Conservation (phyloP, 164 flowering plant species). For the Stephania yunnanensis region DNA sequence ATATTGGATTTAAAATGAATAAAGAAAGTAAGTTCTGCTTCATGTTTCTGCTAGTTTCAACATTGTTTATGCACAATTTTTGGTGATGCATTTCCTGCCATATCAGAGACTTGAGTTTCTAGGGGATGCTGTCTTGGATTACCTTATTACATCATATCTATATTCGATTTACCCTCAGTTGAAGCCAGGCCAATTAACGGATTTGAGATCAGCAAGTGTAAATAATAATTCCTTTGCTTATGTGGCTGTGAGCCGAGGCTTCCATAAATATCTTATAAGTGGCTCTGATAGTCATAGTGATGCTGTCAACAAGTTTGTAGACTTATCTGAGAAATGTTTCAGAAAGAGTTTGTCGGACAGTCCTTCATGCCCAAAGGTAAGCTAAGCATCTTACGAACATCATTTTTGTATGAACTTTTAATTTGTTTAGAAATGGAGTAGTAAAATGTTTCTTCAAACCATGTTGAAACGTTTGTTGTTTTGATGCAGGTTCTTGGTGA, state of each 20-base stretch:
- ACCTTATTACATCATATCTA: conserved; percentile 80
- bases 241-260: conserved; percentile 54
- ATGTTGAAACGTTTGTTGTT: not conserved
- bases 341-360: conserved; percentile 30
- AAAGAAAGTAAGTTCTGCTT: not conserved
- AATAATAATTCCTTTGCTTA: conserved; percentile 74
- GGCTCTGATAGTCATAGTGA: conserved; percentile 48
- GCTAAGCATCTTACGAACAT: not conserved
- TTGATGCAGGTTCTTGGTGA: conserved; percentile 82
- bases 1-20: not conserved
- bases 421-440: too few species aligned
- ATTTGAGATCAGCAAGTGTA: conserved; percentile 69
- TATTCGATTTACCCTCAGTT: conserved; percentile 77
- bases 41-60: conserved; percentile 4
- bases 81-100: conserved; percentile 6
- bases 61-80: not conserved
- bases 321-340: conserved; percentile 27
- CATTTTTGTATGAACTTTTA: too few species aligned
- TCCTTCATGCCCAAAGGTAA: conserved; percentile 83
- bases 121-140: conserved; percentile 97
- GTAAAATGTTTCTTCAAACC: not conserved
- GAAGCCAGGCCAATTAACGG: conserved; percentile 93
- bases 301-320: conserved; percentile 49
- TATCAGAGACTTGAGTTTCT: conserved; percentile 90
- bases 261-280: conserved; percentile 58